Evolutionary conservation across 2,329 filamentous ascomycete species (phyloP).

Genomic region (Paramyrothecium roridum): DNA sequence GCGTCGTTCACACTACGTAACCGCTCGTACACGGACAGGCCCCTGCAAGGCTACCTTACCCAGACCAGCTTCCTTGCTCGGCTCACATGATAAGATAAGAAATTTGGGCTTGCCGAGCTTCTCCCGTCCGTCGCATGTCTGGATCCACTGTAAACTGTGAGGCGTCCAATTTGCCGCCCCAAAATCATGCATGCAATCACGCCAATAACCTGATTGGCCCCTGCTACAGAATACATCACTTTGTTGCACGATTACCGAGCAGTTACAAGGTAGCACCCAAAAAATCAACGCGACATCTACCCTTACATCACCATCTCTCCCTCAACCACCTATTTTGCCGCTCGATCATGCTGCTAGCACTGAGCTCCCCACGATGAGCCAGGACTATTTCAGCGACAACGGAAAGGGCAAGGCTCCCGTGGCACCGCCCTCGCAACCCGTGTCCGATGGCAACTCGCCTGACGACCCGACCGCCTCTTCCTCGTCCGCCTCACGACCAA

Average conservation of each 20-base stretch:
- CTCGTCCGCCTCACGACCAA: constrained; percentile 40
- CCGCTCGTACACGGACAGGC: not conserved
- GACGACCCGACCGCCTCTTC: constrained; percentile 19
- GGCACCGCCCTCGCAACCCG: constrained; percentile 29
- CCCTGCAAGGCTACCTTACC: not conserved
- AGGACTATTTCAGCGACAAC: constrained; percentile 52
- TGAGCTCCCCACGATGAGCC: constrained; percentile 49
- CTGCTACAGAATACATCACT: not conserved
- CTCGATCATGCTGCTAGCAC: constrained; percentile 31
- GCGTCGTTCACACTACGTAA: not conserved
- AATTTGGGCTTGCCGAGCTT: constrained; percentile 17
- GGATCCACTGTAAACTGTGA: constrained; percentile 22
- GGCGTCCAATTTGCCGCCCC: constrained; percentile 19
- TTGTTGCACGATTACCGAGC: constrained; percentile 8
- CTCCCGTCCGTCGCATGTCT: constrained; percentile 6
- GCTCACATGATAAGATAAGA: constrained; percentile 21
- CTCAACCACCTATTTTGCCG: constrained; percentile 8
- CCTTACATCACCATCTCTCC: not conserved
- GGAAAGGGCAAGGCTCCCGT: constrained; percentile 38
- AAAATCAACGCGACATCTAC: not conserved
- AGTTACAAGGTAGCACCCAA: constrained; percentile 7
- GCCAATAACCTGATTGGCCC: not conserved
- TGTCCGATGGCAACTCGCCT: constrained; percentile 23
- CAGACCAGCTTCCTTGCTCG: no score
- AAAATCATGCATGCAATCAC: constrained; percentile 25